Evolutionary conservation across 1,284 basidiomycete species (phyloP).

Genomic region (Naganishia sp.): DNA sequence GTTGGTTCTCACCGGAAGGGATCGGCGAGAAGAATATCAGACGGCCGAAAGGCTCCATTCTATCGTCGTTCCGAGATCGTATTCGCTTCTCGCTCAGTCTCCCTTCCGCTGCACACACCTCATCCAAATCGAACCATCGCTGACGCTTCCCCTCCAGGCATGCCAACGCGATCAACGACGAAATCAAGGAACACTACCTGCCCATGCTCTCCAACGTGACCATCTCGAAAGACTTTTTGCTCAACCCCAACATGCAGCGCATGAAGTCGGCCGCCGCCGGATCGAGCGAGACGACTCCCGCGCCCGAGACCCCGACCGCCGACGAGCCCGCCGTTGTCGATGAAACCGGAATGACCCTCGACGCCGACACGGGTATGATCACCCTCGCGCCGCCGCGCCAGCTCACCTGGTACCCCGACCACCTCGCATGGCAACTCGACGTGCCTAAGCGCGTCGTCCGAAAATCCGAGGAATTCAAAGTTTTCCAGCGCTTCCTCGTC

Average conservation of each 20-base stretch:
- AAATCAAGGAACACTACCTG: conserved; percentile 74
- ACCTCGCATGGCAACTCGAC: conserved; percentile 93
- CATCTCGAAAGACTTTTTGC: conserved; percentile 64
- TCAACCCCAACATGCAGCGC: conserved; percentile 30
- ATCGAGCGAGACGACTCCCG: conserved; percentile 57
- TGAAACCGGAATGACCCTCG: conserved; percentile 12
- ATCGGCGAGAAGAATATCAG: no score
- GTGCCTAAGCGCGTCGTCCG: conserved; percentile 86
- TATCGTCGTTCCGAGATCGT: no score
- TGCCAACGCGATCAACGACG: conserved; percentile 69
- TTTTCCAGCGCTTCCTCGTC: conserved; percentile 94
- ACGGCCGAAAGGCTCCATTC: no score
- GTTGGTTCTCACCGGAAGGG: no score
- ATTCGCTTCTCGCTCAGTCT: no score
- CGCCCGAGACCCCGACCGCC: background rate
- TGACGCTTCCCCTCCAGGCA: conserved; percentile 57
- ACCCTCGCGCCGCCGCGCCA: conserved; percentile 71
- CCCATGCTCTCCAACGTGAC: conserved; percentile 72
- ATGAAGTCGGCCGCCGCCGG: conserved; percentile 2
- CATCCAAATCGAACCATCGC: background rate
- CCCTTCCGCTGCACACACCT: no score
- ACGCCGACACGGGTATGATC: conserved; percentile 20
- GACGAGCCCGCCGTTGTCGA: background rate
- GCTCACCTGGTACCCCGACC: conserved; percentile 90
- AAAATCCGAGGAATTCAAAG: conserved; percentile 90